Evolutionary conservation across 2,329 filamentous ascomycete genomes (phyloP).

Genomic region (Monilinia vaccinii-corymbosi): DNA sequence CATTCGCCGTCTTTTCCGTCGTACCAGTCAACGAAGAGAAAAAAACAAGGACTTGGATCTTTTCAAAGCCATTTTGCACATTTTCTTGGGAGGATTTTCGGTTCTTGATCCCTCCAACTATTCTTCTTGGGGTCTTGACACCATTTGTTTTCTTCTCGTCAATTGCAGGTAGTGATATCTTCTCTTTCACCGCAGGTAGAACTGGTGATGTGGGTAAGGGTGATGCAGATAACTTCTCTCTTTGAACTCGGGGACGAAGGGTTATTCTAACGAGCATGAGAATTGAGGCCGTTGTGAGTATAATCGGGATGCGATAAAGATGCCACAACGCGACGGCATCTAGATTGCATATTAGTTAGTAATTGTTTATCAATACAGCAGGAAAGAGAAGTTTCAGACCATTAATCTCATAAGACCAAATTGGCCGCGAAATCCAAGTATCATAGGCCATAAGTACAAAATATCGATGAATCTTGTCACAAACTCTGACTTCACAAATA

Average conservation of each 20-base stretch:
- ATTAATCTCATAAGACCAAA: constrained; percentile 14
- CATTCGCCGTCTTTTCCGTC: constrained; percentile 64
- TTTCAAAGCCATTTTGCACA: constrained; percentile 29
- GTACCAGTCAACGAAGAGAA: constrained; percentile 82
- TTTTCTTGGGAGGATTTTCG: constrained; percentile 24
- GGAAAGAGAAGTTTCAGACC: constrained; percentile 11
- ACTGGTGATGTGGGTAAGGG: constrained; percentile 22
- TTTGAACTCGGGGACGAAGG: constrained; percentile 27
- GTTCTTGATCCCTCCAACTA: constrained; percentile 29
- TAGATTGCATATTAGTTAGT: constrained; percentile 9
- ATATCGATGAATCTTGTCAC: not conserved
- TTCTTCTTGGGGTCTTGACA: constrained; percentile 31
- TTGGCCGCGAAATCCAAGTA: constrained; percentile 13
- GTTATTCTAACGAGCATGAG: constrained; percentile 30
- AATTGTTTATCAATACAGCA: not conserved
- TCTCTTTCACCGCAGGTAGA: constrained; percentile 19
- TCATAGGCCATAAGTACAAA: not conserved
- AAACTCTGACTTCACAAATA: not conserved
- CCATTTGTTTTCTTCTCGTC: constrained; percentile 18
- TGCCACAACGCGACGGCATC: constrained; percentile 35
- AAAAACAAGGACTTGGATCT: constrained; percentile 70
- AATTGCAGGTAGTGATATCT: constrained; percentile 5
- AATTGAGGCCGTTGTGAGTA: constrained; percentile 32
- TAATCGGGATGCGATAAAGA: constrained; percentile 36
- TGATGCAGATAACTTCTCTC: constrained; percentile 27